Base-by-base conservation (phyloP, 495 filamentous ascomycete species). In the Aspergillus bridgeri region DNA sequence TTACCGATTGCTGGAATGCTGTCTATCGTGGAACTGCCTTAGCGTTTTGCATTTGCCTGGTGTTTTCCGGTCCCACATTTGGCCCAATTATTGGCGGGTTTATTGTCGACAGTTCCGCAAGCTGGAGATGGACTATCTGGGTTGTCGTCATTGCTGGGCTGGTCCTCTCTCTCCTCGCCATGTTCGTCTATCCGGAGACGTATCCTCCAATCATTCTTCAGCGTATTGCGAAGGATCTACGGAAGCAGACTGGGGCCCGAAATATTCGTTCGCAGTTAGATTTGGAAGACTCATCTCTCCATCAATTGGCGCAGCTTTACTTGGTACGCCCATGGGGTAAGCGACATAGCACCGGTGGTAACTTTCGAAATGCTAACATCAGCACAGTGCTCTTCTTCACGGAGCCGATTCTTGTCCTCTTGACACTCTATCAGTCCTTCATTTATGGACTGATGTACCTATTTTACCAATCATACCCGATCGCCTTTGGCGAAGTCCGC, bases 51-150 rank as follows among this genome's bases (percentile, higher is more conserved):
- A 71, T 78, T 15, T 67, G 68, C 3, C 77, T 76, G 46, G 77
- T 79, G 1, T 86, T 86, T 67, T 63, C 78, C 22, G 85, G 83
- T 0, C 83, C 86, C 3, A 72, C 83, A 15, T 56, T 79, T 15
- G 60, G 61, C 19, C 65, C 65, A 17, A 67, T 67, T 55, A 52
- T 67, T 6, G 84, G 82, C 23, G 80, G 78, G 15, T 87, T 85
- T 64, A 75, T 86, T 48, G 79, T 76, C 5, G 72, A 79, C 20
- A 76, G 70, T 13, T 72, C 80, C 51, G 75, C 86, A 2, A 78
- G 77, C 54, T 88, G 86, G 86, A 72, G 83, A 33, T 89, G 86
- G 84, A 84, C 82, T 0, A 79, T 75, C 11, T 91, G 81, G 79
- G 76, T 88, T 38, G 84, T 81, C 5, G 60, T 82, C 13, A 85